A percentile compares a stretch with the other conserved stretches of the same genome.
Conservation (phyloP, 768 basidiomycete species). For the Boletus sp. region DNA sequence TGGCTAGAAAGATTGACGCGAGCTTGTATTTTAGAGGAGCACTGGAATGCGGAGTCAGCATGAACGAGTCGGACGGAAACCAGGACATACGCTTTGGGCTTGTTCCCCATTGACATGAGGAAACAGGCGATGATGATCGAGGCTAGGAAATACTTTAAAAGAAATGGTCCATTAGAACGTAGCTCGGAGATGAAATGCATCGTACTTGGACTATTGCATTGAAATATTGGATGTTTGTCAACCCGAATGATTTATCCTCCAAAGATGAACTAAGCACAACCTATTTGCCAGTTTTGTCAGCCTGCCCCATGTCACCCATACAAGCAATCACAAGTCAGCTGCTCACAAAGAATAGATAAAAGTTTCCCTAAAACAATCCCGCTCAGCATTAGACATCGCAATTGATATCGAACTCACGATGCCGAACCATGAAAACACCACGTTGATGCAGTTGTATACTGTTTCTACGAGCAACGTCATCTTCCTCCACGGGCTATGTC, state of each 20-base stretch:
- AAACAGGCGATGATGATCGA: conserved; percentile 87
- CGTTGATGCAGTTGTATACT: conserved; percentile 81
- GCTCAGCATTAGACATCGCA: not conserved
- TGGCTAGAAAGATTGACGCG: conserved; percentile 68
- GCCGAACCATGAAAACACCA: conserved; percentile 92
- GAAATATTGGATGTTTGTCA: conserved; percentile 65
- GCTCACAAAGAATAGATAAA: conserved; percentile 90
- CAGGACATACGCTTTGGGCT: conserved; percentile 67
- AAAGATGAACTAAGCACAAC: conserved; percentile 86
- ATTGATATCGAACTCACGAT: conserved; percentile 52
- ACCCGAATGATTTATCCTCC: conserved; percentile 67
- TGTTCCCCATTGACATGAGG: conserved; percentile 95
- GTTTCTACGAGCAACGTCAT: conserved; percentile 73
- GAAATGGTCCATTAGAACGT: conserved; percentile 1
- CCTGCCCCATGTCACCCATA: not conserved
- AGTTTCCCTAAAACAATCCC: conserved; percentile 67
- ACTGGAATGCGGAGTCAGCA: conserved; percentile 9
- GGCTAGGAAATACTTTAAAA: conserved; percentile 70
- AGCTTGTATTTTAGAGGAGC: conserved; percentile 70
- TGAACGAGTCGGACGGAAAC: not conserved
- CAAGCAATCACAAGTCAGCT: not conserved
- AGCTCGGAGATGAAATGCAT: not conserved
- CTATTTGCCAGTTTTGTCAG: conserved; percentile 36
- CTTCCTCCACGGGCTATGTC: conserved; percentile 76
- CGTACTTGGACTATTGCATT: conserved; percentile 75